Evolutionary conservation across 352 stramenopile genomes (phyloP).

Genomic region (Phytophthora litchii): DNA sequence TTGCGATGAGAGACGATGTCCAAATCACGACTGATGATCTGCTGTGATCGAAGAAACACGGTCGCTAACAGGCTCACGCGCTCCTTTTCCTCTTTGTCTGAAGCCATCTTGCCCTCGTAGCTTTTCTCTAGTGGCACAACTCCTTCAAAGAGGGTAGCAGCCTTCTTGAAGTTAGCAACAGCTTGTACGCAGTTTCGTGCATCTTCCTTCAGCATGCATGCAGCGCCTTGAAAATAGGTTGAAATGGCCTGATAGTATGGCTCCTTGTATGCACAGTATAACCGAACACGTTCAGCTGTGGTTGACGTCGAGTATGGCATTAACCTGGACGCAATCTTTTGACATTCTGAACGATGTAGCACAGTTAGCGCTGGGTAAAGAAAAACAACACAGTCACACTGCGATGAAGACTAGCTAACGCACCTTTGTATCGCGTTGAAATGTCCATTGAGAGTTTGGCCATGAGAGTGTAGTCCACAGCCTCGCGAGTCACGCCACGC

Average conservation of each 20-base stretch:
- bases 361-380: background rate
- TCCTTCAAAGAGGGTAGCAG: conserved; percentile 37
- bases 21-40: conserved; percentile 71
- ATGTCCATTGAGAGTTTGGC: conserved; percentile 68
- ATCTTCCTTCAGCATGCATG: conserved; percentile 61
- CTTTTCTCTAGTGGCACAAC: conserved; percentile 38
- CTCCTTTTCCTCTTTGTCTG: conserved; percentile 42
- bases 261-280: conserved; percentile 64
- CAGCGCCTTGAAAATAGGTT: conserved; percentile 67
- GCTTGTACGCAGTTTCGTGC: conserved; percentile 53
- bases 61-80: conserved; percentile 43
- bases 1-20: conserved; percentile 76
- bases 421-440: conserved; percentile 53
- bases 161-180: conserved; percentile 66
- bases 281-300: conserved; percentile 43
- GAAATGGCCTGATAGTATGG: conserved; percentile 65
- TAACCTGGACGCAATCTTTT: conserved; percentile 33
- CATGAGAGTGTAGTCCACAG: conserved; percentile 72
- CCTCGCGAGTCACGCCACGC: conserved; percentile 59
- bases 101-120: conserved; percentile 46
- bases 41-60: conserved; percentile 59
- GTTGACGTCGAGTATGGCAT: conserved; percentile 47
- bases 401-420: background rate
- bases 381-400: background rate
- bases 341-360: conserved; percentile 30